These are phyloP conservation scores for Sclerotinia glacialis DNA, from an alignment of 2,329 filamentous ascomycete genomes.

Conservation along the genomic window DNA sequence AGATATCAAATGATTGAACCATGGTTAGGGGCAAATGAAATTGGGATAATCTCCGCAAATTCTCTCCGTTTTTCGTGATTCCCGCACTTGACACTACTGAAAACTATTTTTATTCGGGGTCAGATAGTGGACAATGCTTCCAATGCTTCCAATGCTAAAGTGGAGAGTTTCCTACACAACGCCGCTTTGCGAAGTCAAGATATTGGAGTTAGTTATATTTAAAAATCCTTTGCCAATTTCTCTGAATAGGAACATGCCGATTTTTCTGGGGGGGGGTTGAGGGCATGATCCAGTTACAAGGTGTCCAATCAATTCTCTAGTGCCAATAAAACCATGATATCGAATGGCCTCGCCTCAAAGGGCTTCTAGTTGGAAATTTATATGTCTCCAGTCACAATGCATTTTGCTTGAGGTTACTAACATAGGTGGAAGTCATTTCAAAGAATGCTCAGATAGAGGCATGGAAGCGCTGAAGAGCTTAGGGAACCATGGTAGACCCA, in stretches of 20 bases:
- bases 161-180: constrained; percentile 9
- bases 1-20: constrained; percentile 17
- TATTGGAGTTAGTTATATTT: not conserved
- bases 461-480: not conserved
- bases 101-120: constrained; percentile 16
- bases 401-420: not conserved
- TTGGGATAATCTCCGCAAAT: constrained; percentile 19
- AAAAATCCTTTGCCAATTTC: not conserved
- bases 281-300: not conserved
- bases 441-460: not conserved
- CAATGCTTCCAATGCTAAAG: constrained; percentile 15
- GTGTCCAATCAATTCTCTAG: not conserved
- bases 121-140: constrained; percentile 18
- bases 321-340: not conserved
- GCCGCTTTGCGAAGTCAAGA: constrained; percentile 18
- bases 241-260: not conserved
- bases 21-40: constrained; percentile 14
- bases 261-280: not conserved
- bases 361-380: not conserved
- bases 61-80: constrained; percentile 21
- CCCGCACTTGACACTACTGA: constrained; percentile 9
- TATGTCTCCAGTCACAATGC: not conserved
- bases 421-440: not conserved
- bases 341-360: not conserved
- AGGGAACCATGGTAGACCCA: not conserved